These are phyloP conservation scores for Akanthomyces lecanii DNA, from an alignment of 2,329 filamentous ascomycete species.

Conservation along the genomic window DNA sequence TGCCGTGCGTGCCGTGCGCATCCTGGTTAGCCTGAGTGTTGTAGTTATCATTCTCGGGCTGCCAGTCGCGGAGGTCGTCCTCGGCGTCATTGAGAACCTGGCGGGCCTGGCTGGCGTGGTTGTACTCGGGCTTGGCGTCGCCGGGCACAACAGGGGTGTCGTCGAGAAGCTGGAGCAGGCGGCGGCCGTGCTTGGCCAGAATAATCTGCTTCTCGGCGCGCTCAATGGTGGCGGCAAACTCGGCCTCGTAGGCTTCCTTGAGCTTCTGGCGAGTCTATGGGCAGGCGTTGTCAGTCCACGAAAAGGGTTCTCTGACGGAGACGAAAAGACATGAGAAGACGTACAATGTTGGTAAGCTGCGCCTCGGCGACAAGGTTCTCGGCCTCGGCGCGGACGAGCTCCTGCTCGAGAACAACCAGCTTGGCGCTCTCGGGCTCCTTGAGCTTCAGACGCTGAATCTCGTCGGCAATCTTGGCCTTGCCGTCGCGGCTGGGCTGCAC, in stretches of 20 bases:
- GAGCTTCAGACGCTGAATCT: conserved; percentile 85
- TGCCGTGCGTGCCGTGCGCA: background rate
- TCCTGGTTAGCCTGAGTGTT: too few species aligned
- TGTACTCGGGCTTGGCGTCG: conserved; percentile 67
- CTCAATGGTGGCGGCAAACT: conserved; percentile 89
- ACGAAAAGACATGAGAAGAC: conserved; percentile 30
- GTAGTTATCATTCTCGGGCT: conserved; percentile 38
- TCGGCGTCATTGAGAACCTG: conserved; percentile 92
- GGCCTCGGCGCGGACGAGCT: conserved; percentile 91
- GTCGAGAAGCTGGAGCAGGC: conserved; percentile 79
- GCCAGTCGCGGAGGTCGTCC: conserved; percentile 78
- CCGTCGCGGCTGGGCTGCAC: conserved; percentile 89
- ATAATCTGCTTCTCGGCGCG: conserved; percentile 96
- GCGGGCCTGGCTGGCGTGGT: conserved; percentile 62
- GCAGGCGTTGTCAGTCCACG: conserved; percentile 13
- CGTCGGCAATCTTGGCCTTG: conserved; percentile 83
- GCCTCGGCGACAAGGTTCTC: conserved; percentile 95
- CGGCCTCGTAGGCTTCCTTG: conserved; percentile 87
- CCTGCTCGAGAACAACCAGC: conserved; percentile 85
- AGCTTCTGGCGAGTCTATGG: conserved; percentile 85
- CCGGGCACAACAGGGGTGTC: conserved; percentile 87
- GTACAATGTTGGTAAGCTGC: conserved; percentile 87
- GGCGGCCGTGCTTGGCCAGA: conserved; percentile 82
- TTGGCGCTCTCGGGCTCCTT: conserved; percentile 85
- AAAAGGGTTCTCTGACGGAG: background rate